phyloP scores from a whole-genome alignment of 2,329 filamentous ascomycete species.

The Neofusicoccum umdonicola region DNA sequence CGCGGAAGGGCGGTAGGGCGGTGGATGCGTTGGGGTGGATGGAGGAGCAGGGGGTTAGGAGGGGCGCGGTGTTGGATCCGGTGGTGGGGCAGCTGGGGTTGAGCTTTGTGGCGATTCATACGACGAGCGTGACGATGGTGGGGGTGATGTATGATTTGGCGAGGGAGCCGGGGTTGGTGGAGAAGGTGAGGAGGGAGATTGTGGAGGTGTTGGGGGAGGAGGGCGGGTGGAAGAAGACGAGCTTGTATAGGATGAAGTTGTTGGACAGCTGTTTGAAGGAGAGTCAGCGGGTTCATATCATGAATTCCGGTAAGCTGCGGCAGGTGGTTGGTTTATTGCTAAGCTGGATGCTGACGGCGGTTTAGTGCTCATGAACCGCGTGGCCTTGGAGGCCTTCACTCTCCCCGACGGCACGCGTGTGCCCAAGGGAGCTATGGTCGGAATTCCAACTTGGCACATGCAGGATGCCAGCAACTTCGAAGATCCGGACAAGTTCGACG shows the following conservation, averaged over 20 bases:
- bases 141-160: slow-evolving; percentile 26
- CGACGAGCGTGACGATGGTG: slow-evolving; percentile 25
- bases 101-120: slow-evolving; percentile 9
- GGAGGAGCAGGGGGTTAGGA: too few species aligned
- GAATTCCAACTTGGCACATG: slow-evolving; percentile 1
- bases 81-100: too few species aligned
- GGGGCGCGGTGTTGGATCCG: too few species aligned
- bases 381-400: not conserved
- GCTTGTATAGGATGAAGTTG: slow-evolving; percentile 29
- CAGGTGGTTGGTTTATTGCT: not conserved
- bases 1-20: too few species aligned
- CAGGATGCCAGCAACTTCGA: not conserved
- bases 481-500: slow-evolving; percentile 7
- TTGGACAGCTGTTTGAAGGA: slow-evolving; percentile 37
- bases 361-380: not conserved
- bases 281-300: slow-evolving; percentile 23
- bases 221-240: slow-evolving; percentile 28
- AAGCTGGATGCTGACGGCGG: not conserved
- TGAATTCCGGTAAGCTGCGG: not conserved
- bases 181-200: slow-evolving; percentile 26
- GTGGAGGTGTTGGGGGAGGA: slow-evolving; percentile 24
- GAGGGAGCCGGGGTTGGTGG: slow-evolving; percentile 25
- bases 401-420: not conserved
- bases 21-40: too few species aligned
- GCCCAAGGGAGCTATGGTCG: not conserved